These are phyloP conservation scores for Immersiporthe knoxdaviesiana DNA, from an alignment of 2,329 filamentous ascomycete species.

Conservation along the genomic window DNA sequence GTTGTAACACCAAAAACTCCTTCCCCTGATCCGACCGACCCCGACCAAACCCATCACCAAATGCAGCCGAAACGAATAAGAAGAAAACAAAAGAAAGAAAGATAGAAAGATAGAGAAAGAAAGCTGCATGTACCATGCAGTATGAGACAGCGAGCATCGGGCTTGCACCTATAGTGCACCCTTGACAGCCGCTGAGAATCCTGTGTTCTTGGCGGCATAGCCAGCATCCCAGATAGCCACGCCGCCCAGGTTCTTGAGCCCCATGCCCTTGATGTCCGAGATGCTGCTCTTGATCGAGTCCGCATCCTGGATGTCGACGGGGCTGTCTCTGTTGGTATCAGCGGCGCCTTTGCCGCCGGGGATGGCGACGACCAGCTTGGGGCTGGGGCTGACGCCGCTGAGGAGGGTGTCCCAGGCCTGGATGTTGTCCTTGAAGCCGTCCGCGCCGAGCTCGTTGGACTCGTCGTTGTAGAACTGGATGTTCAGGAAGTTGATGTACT, in stretches of 20 bases:
- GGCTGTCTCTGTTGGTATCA: not conserved
- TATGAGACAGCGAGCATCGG: not conserved
- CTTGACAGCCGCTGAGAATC: slow-evolving; percentile 22
- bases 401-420: slow-evolving; percentile 22
- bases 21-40: not conserved
- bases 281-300: slow-evolving; percentile 22
- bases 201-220: slow-evolving; percentile 9
- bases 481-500: slow-evolving; percentile 22
- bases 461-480: slow-evolving; percentile 27
- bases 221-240: slow-evolving; percentile 26
- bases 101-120: too few relatives aligned
- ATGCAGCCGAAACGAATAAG: not conserved
- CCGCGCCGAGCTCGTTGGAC: slow-evolving; percentile 17
- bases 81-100: too few relatives aligned
- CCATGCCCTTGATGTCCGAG: slow-evolving; percentile 13
- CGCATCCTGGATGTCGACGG: slow-evolving; percentile 9
- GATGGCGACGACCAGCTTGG: slow-evolving; percentile 23
- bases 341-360: slow-evolving; percentile 21
- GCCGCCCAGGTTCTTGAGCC: slow-evolving; percentile 17
- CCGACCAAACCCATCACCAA: not conserved
- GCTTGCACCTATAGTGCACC: not conserved
- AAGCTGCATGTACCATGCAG: not conserved
- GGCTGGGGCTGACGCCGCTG: slow-evolving; percentile 16
- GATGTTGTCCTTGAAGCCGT: slow-evolving; percentile 8
- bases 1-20: not conserved